phyloP scores from a whole-genome alignment of 2,329 filamentous ascomycete species.

The Penicillium sp. region DNA sequence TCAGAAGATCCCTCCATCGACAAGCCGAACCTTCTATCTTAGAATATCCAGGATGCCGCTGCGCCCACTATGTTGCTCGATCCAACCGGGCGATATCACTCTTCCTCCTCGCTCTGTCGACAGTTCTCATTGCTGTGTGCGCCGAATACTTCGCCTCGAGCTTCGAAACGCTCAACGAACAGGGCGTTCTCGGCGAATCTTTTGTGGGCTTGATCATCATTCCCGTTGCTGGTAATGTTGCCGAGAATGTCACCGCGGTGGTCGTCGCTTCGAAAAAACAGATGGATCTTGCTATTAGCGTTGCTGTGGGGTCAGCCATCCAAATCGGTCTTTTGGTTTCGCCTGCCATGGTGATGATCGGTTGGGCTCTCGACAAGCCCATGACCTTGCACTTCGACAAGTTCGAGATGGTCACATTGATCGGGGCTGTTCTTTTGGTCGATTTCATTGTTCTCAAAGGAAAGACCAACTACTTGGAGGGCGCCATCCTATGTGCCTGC shows the following conservation, averaged over 20 bases:
- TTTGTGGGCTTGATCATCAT: conserved; percentile 72
- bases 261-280: conserved; percentile 72
- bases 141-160: conserved; percentile 69
- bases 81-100: conserved; percentile 36
- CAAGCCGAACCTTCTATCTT: background rate
- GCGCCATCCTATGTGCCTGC: conserved; percentile 19
- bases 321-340: conserved; percentile 71
- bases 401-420: conserved; percentile 18
- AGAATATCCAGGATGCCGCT: background rate
- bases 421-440: conserved; percentile 16
- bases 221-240: conserved; percentile 71
- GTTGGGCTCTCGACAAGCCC: conserved; percentile 58
- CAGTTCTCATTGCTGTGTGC: conserved; percentile 65
- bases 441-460: conserved; percentile 20
- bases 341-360: conserved; percentile 67
- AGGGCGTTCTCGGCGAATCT: conserved; percentile 58
- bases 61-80: background rate
- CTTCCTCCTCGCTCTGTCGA: conserved; percentile 60
- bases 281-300: conserved; percentile 72
- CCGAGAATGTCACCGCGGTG: conserved; percentile 70
- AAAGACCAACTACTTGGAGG: conserved; percentile 22
- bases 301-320: conserved; percentile 68
- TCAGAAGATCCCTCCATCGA: background rate
- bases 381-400: conserved; percentile 20
- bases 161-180: conserved; percentile 63